Evolutionary conservation across 257 asterid species (phyloP), one percentile per base, ranked within the genome.

Genomic region (Eucommia ulmoides): DNA sequence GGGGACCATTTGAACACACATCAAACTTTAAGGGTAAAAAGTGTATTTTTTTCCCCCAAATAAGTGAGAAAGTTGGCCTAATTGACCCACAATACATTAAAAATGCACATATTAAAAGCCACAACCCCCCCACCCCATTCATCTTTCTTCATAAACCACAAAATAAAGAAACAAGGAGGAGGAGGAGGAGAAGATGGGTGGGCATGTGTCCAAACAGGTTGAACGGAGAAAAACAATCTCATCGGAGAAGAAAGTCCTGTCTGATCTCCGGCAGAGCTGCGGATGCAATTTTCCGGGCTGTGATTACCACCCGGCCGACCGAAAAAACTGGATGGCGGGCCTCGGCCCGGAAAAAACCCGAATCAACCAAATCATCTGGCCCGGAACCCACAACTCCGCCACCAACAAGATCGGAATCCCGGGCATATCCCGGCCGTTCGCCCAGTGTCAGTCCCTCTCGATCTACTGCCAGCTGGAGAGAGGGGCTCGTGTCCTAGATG

Each of bases 321-420:
- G 81, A 1, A 70, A 70, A 63, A 86, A 71, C 72, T 91, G 98
- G 98, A 83, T 86, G 93, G 52, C 67, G 46, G 54, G 51, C 21
- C 80, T 85, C 3, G 51, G 56, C 16, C 84, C 79, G 0, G 87
- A 69, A 0, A 79, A 55, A 1, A 25, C 77, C 51, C 62, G 68
- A 3, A 42, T 91, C 12, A 53, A 91, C 57, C 74, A 81, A 54
- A 91, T 91, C 16, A 85, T 83, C 0, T 91, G 96, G 96, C 96
- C 96, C 9, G 98, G 96, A 0, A 91, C 96, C 1, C 94, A 91
- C 57, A 93, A 91, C 55, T 91, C 96, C 19, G 95, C 96, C 17
- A 91, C 94, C 3, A 64, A 91, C 71, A 49, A 78, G 62, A 84
- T 88, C 45, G 98, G 96, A 2, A 65, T 89, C 46, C 91, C 82